These are phyloP conservation scores for Lepiota brunneoincarnata DNA, from an alignment of 768 basidiomycete species.

Conservation along the genomic window DNA sequence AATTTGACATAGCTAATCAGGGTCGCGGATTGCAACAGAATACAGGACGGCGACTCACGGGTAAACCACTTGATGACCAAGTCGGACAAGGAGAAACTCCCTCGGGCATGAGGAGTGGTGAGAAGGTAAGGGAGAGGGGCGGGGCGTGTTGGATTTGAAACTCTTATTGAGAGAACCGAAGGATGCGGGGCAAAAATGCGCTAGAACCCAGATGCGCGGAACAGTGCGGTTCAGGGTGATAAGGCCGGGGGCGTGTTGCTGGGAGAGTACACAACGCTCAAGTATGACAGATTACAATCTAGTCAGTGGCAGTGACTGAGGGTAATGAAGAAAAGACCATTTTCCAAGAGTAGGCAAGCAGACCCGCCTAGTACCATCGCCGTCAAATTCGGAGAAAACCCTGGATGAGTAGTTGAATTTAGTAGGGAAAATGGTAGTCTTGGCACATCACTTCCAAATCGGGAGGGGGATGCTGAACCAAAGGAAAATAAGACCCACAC, in stretches of 20 bases:
- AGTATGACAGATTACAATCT: no score
- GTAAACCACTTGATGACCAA: background rate
- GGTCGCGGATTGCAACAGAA: background rate
- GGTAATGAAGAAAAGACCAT: no score
- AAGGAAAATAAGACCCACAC: no score
- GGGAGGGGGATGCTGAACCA: no score
- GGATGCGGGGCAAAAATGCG: background rate
- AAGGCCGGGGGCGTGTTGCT: background rate
- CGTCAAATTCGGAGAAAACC: no score
- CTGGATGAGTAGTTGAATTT: no score
- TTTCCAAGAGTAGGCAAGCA: no score
- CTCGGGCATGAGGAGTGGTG: background rate
- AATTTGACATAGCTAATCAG: background rate
- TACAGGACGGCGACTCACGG: background rate
- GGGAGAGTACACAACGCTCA: background rate
- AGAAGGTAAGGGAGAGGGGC: background rate
- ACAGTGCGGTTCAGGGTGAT: background rate
- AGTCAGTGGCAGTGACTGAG: no score
- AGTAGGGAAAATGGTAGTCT: no score
- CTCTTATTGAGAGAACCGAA: conserved; percentile 2
- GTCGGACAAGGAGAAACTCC: background rate
- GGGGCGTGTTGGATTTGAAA: background rate
- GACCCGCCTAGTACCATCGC: no score
- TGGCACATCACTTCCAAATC: no score
- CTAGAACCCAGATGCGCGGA: conserved; percentile 3